A percentile compares a stretch with the other conserved stretches of the same genome.
phyloP scores from a whole-genome alignment of 106 monocot genomes.

The Alisma plantagoaquatica region DNA sequence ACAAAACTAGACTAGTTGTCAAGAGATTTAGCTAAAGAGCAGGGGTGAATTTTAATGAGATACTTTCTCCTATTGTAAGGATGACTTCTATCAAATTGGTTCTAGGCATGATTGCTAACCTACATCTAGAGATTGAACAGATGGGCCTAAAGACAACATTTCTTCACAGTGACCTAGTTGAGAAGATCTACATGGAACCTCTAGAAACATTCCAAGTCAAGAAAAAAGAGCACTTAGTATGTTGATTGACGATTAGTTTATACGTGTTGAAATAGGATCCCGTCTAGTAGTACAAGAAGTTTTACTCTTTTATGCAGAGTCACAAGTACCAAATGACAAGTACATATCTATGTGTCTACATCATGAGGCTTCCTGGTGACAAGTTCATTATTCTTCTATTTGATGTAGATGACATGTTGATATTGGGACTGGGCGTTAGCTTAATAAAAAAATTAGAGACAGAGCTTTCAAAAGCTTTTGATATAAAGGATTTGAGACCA shows the following conservation, averaged over 20 bases:
- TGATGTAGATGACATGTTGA: not conserved
- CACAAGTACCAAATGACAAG: not conserved
- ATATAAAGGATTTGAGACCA: not conserved
- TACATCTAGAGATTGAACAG: not conserved
- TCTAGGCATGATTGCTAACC: not conserved
- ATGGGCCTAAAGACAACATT: not conserved
- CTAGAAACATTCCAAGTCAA: not conserved
- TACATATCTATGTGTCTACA: not conserved
- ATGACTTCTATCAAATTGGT: not conserved
- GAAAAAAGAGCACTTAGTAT: slow-evolving; percentile 2
- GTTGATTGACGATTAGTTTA: not conserved
- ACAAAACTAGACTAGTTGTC: not conserved
- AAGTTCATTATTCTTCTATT: not conserved
- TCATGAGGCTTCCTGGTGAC: not conserved
- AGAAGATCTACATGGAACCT: not conserved
- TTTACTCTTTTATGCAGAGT: not conserved
- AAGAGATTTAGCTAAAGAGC: not conserved
- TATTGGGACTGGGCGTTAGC: not conserved
- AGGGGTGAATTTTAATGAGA: not conserved
- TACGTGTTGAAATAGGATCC: not conserved
- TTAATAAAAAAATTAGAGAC: not conserved
- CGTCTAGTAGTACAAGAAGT: not conserved
- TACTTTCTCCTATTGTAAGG: not conserved
- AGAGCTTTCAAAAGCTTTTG: not conserved
- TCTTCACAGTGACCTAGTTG: not conserved